Evolutionary conservation across 164 flowering plant species (phyloP), one percentile per base, ranked within the genome.

Genomic region (Macadamia tetraphylla): DNA sequence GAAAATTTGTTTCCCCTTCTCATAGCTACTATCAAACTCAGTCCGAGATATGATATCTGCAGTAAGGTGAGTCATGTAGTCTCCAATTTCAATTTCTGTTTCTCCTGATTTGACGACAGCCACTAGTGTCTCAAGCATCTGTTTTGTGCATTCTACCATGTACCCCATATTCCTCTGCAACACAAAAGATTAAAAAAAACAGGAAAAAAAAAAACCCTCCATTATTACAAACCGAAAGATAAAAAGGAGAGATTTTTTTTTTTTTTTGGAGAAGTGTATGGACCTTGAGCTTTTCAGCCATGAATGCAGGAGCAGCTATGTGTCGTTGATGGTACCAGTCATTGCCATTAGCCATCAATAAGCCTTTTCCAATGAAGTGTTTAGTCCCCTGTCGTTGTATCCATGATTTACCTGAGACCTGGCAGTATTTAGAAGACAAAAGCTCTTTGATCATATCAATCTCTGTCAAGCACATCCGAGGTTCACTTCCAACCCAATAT

Each of bases 251-350:
- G 51, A 11, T 46, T 46, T 8, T 46, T 9, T 9, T 43, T 9
- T 5, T 5, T 5, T 5, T 43, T 43, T 43, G 23, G 23, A 23
- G 23, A 23, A 23, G 23, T 23, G 23, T 23, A 23, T 23, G 23
- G 23, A 89, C 98, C 92, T 94, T 94, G 53, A 94, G 89, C 63
- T 79, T 87, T 56, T 90, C 94, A 3, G 90, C 86, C 81, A 77
- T 85, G 85, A 94, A 94, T 57, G 94, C 94, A 0, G 95, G 94
- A 3, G 95, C 91, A 14, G 83, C 86, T 35, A 89, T 80, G 68
- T 90, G 99, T 3, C 99, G 86, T 56, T 94, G 99, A 64, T 84
- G 97, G 75, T 79, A 73, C 99, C 99, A 94, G 32, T 89, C 84
- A 9, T 85, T 68, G 0, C 99, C 99, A 67, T 94, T 92, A 6